phyloP scores from a whole-genome alignment of 176 grass and related monocot genomes.

The Zoysia pacifica region DNA sequence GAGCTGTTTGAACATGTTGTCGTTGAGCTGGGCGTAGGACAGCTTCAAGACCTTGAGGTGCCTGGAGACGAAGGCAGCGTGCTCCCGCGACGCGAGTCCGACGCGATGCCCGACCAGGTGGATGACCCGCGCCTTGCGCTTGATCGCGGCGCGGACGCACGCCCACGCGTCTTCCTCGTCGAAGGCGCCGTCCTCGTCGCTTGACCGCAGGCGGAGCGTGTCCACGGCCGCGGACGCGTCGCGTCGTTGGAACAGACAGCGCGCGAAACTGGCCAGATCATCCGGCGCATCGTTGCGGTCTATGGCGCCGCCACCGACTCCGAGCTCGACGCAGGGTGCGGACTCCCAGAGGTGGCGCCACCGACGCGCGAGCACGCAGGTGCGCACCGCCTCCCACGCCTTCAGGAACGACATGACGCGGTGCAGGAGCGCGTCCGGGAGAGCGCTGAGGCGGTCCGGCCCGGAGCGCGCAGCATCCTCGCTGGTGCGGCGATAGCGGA shows the following conservation, averaged over 20 bases:
- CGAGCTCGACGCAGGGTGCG: constrained; percentile 5
- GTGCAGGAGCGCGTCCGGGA: constrained; percentile 41
- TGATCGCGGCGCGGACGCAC: constrained; percentile 14
- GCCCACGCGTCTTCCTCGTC: background rate
- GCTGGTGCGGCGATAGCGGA: too few species aligned
- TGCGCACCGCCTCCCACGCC: constrained; percentile 19
- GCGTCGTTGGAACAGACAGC: constrained; percentile 6
- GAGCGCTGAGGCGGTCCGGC: constrained; percentile 46
- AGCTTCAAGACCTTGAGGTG: constrained; percentile 37
- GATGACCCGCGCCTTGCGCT: background rate
- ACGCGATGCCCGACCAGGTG: constrained; percentile 16
- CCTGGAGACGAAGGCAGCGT: background rate
- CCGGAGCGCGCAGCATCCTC: too few species aligned
- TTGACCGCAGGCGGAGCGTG: constrained; percentile 18
- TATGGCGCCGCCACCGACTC: background rate
- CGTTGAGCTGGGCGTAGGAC: background rate
- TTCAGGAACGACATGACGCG: constrained; percentile 37
- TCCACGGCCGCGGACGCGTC: background rate
- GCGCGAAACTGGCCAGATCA: background rate
- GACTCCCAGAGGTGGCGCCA: constrained; percentile 31
- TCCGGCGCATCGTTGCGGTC: background rate
- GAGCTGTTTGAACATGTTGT: background rate
- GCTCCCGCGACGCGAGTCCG: background rate
- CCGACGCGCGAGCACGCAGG: constrained; percentile 13
- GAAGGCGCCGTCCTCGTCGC: background rate